Base-by-base conservation (phyloP, 176 grass and related monocot genomes). In the Thinopyrum elongatum region DNA sequence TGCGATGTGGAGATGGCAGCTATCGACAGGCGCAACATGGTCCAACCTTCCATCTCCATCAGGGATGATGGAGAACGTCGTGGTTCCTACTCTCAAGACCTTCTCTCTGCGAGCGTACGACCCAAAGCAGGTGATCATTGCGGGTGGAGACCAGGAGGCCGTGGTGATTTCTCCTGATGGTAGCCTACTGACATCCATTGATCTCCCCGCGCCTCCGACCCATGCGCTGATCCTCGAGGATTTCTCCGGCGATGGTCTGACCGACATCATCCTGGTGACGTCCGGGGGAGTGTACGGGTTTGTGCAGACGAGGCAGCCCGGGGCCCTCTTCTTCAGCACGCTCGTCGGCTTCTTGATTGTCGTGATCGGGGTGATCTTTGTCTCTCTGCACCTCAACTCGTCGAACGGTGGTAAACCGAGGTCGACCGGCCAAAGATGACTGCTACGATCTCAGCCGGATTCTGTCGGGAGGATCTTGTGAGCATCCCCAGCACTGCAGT, bases 261-360 rank as follows among this genome's bases (percentile, higher is more conserved):
- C 93, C 1, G 97, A 98, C 49, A 61, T 95, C 23, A 88, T 98
- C 49, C 61, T 98, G 47, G 88, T 95, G 9, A 95, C 93, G 5
- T 87, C 93, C 0, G 68, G 82, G 4, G 96, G 93, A 78, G 89
- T 95, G 57, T 98, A 98, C 42, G 96, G 93, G 39, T 91, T 91
- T 25, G 78, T 91, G 51, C 96, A 98, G 90, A 94, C 90, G 57
- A 91, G 97, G 81, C 94, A 98, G 53, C 97, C 97, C 0, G 97
- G 97, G 63, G 94, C 97, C 3, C 85, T 98, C 78, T 98, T 98
- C 76, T 98, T 95, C 73, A 98, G 94, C 91, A 89, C 97, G 12
- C 94, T 98, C 2, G 92, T 94, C 13, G 97, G 97, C 33, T 98
- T 90, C 79, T 79, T 95, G 83, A 98, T 98, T 39, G 76, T 98